Conservation (phyloP, 805 yeast genomes). For the Ogataea methanolica region DNA sequence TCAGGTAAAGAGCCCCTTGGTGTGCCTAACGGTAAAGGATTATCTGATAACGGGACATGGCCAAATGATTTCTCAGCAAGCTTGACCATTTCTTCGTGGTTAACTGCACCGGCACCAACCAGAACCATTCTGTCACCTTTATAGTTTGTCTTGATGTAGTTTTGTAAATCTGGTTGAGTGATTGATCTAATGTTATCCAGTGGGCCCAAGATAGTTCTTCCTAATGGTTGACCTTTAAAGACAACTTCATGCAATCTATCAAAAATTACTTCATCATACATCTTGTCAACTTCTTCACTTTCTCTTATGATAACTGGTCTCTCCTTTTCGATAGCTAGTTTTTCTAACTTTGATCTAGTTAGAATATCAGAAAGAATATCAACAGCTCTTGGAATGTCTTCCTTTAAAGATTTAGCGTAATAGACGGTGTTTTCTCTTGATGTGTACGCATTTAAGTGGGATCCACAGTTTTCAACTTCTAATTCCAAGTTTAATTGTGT, state of each 20-base stretch:
- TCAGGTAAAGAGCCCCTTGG: slow-evolving; percentile 69
- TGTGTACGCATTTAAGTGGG: slow-evolving; percentile 97
- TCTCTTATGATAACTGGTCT: slow-evolving; percentile 95
- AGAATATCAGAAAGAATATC: slow-evolving; percentile 87
- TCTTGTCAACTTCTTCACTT: slow-evolving; percentile 95
- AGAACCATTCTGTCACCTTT: slow-evolving; percentile 96
- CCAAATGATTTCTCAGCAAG: slow-evolving; percentile 77
- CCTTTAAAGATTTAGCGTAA: slow-evolving; percentile 81
- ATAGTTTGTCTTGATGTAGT: slow-evolving; percentile 81
- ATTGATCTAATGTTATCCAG: slow-evolving; percentile 81
- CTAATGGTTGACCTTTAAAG: slow-evolving; percentile 85
- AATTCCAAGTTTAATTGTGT: slow-evolving; percentile 80
- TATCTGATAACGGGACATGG: slow-evolving; percentile 49
- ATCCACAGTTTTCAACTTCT: slow-evolving; percentile 94
- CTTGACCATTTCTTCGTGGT: slow-evolving; percentile 76
- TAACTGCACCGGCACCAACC: slow-evolving; percentile 94
- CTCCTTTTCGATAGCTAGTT: slow-evolving; percentile 86
- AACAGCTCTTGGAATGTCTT: slow-evolving; percentile 79
- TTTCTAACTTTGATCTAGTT: slow-evolving; percentile 79
- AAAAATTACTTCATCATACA: slow-evolving; percentile 97
- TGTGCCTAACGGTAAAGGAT: slow-evolving; percentile 68
- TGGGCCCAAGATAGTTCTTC: slow-evolving; percentile 96
- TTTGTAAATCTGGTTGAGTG: slow-evolving; percentile 66
- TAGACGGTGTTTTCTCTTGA: slow-evolving; percentile 97
- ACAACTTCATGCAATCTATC: slow-evolving; percentile 95